phyloP scores from a whole-genome alignment of 2,329 filamentous ascomycete genomes.

The Penicillium sp. region DNA sequence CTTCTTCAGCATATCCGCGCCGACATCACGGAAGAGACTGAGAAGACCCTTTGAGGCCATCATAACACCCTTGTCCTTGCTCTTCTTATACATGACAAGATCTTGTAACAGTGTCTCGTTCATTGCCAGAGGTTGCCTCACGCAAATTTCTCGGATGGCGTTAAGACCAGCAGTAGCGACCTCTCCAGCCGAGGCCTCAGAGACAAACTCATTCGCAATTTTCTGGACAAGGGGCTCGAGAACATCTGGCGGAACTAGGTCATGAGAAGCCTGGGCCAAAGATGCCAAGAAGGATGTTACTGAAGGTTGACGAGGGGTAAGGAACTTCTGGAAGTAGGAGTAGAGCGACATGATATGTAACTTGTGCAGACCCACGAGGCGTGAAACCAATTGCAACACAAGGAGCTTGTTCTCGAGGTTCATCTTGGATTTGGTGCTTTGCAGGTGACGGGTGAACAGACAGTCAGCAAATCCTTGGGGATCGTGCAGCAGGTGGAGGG shows the following conservation, averaged over 20 bases:
- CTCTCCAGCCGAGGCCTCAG: conserved; percentile 87
- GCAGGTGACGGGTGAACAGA: conserved; percentile 88
- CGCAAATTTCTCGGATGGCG: conserved; percentile 91
- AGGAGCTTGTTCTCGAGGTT: conserved; percentile 86
- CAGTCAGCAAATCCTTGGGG: conserved; percentile 91
- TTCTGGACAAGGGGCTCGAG: conserved; percentile 90
- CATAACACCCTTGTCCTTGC: conserved; percentile 98
- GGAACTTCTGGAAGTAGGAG: conserved; percentile 92
- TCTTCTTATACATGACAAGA: conserved; percentile 92
- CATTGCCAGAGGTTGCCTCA: conserved; percentile 93
- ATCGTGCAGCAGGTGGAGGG: conserved; percentile 89
- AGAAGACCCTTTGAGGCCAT: conserved; percentile 96
- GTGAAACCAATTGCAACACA: conserved; percentile 88
- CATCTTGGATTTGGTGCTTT: conserved; percentile 82
- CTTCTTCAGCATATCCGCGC: conserved; percentile 84
- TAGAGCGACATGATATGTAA: conserved; percentile 88
- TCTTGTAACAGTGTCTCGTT: conserved; percentile 94
- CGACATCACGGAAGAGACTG: conserved; percentile 88
- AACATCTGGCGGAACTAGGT: conserved; percentile 87
- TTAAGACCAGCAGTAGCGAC: conserved; percentile 92
- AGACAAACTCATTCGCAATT: conserved; percentile 98
- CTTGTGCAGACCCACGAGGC: conserved; percentile 90
- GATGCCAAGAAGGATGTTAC: conserved; percentile 94
- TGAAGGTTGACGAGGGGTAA: conserved; percentile 83
- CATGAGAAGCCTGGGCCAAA: conserved; percentile 88